A percentile compares a stretch with the other conserved stretches of the same genome.
Evolutionary conservation across 2,329 filamentous ascomycete genomes (phyloP).

Genomic region (Alternaria solani): DNA sequence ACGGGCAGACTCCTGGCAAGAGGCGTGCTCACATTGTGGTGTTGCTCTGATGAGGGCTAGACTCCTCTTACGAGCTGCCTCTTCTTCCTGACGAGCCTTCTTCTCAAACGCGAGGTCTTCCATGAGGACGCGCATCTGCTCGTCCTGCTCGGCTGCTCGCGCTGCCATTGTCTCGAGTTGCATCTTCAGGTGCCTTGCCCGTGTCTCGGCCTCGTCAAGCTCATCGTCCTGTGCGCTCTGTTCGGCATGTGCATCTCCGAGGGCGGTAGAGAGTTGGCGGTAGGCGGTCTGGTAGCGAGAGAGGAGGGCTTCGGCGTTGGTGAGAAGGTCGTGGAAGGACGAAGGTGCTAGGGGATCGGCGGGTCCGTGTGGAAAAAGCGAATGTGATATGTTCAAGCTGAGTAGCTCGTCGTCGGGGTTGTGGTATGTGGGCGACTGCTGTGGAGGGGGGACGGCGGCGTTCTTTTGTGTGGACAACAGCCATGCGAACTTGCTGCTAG

Average conservation of each 20-base stretch:
- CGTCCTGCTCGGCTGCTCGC: constrained; percentile 64
- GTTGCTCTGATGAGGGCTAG: constrained; percentile 39
- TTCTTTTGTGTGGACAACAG: constrained; percentile 49
- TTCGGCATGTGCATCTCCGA: constrained; percentile 62
- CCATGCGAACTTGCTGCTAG: constrained; percentile 48
- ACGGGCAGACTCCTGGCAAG: constrained; percentile 28
- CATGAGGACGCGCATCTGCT: constrained; percentile 56
- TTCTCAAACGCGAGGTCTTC: constrained; percentile 48
- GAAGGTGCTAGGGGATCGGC: constrained; percentile 60
- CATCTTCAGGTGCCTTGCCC: constrained; percentile 65
- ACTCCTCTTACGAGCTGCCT: constrained; percentile 44
- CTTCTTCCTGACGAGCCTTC: constrained; percentile 44
- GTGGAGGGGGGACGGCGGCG: constrained; percentile 34
- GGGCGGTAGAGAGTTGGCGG: constrained; percentile 51
- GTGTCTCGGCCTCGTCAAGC: constrained; percentile 66
- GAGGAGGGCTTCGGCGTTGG: constrained; percentile 64
- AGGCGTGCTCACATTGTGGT: constrained; percentile 26
- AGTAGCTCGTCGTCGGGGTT: constrained; percentile 59
- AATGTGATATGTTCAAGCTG: constrained; percentile 62
- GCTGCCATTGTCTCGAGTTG: constrained; percentile 68
- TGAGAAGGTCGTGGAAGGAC: constrained; percentile 64
- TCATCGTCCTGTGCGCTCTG: constrained; percentile 68
- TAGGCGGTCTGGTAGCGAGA: constrained; percentile 65
- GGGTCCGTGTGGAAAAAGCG: constrained; percentile 63
- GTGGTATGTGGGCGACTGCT: constrained; percentile 44